Conservation (phyloP, 257 asterid genomes). For the Penstemon barbatus region DNA sequence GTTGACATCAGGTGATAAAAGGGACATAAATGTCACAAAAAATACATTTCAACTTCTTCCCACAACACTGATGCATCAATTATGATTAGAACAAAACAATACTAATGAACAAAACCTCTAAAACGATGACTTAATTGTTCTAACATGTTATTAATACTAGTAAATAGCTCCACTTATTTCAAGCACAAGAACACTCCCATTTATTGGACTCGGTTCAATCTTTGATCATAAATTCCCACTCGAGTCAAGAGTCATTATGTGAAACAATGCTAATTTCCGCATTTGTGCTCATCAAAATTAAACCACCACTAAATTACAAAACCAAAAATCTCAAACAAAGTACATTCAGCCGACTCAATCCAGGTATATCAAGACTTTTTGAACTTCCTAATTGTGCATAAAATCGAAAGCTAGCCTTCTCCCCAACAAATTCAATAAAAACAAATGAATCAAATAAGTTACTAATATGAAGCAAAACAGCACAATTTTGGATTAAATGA, state of each 20-base stretch:
- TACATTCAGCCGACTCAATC: background rate
- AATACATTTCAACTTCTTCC: background rate
- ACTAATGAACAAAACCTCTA: too few relatives aligned
- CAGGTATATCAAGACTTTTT: background rate
- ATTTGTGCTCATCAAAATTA: background rate
- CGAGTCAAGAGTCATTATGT: too few relatives aligned
- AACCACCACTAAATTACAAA: background rate
- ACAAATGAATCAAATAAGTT: background rate
- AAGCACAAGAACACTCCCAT: too few relatives aligned
- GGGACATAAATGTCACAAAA: background rate
- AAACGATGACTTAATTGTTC: too few relatives aligned
- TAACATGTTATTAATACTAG: too few relatives aligned
- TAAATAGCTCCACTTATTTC: too few relatives aligned
- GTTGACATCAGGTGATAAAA: background rate
- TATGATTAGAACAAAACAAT: background rate
- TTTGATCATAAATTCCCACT: too few relatives aligned
- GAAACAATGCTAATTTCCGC: background rate
- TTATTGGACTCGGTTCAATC: too few relatives aligned
- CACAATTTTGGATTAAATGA: slow-evolving; percentile 10
- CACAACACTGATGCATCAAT: background rate
- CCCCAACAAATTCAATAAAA: slow-evolving; percentile 12
- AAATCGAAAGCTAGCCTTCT: slow-evolving; percentile 12
- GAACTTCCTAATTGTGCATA: background rate
- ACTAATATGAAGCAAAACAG: background rate
- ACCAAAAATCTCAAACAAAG: background rate